Evolutionary conservation across 2,329 filamentous ascomycete species (phyloP).

Genomic region (Beauveria australis): DNA sequence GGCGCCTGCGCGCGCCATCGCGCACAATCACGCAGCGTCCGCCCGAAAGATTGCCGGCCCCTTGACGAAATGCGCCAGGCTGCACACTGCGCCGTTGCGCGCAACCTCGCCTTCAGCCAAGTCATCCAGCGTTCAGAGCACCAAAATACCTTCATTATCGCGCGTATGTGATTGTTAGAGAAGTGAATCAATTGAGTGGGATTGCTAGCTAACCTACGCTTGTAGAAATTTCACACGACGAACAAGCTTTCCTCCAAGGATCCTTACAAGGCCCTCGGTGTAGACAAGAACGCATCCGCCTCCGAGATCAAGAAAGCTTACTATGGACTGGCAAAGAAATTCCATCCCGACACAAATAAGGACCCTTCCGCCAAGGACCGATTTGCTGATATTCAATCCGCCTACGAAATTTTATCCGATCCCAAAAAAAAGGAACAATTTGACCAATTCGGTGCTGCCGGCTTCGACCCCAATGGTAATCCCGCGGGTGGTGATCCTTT

Average conservation of each 20-base stretch:
- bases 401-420: slow-evolving; percentile 90
- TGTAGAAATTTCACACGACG: slow-evolving; percentile 54
- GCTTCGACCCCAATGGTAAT: slow-evolving; percentile 70
- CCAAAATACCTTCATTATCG: slow-evolving; percentile 15
- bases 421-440: slow-evolving; percentile 87
- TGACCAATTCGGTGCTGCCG: slow-evolving; percentile 82
- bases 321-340: slow-evolving; percentile 96
- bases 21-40: slow-evolving; percentile 33
- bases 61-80: slow-evolving; percentile 28
- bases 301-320: slow-evolving; percentile 97
- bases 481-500: slow-evolving; percentile 53
- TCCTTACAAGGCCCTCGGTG: slow-evolving; percentile 81
- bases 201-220: slow-evolving; percentile 3
- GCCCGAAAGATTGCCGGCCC: slow-evolving; percentile 31
- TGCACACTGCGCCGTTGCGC: slow-evolving; percentile 23
- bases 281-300: slow-evolving; percentile 70
- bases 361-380: slow-evolving; percentile 88
- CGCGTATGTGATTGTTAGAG: slow-evolving; percentile 20
- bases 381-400: slow-evolving; percentile 85
- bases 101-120: slow-evolving; percentile 15
- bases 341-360: slow-evolving; percentile 96
- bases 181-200: background rate
- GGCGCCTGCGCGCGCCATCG: slow-evolving; percentile 37
- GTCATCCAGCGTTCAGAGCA: slow-evolving; percentile 14
- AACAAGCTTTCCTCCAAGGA: slow-evolving; percentile 53